Evolutionary conservation across 1,139 yeast species (phyloP), one percentile per base, ranked within the genome.

Genomic region (Yamadazyma atlantica): DNA sequence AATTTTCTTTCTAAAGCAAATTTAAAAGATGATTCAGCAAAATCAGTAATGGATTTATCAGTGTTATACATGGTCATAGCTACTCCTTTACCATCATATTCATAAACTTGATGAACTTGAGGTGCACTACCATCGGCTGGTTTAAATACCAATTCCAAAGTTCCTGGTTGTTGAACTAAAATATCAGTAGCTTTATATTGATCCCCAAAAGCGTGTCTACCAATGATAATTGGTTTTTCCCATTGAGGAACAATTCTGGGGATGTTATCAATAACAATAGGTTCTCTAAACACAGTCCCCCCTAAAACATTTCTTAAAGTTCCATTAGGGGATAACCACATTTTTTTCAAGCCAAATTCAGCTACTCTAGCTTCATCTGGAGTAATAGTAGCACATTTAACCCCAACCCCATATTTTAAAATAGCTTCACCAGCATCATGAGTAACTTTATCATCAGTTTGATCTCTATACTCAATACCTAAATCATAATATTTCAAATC

Each of bases 291-390:
- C 32, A 90, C 96, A 22, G 97, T 90, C 48, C 97, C 97, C 35
- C 96, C 96, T 48, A 90, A 74, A 50, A 90, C 84, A 68, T 90
- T 90, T 66, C 97, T 81, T 60, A 90, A 86, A 34, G 97, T 90
- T 51, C 97, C 97, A 65, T 90, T 90, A 49, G 97, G 97, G 17
- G 96, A 87, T 40, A 85, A 76, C 97, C 97, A 90, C 97, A 90
- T 90, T 65, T 89, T 84, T 69, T 89, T 89, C 64, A 90, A 78
- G 45, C 75, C 69, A 63, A 88, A 90, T 67, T 90, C 97, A 64
- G 86, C 69, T 39, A 90, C 97, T 54, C 97, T 80, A 31, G 85
- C 90, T 70, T 90, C 97, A 62, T 90, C 97, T 7, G 97, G 97
- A n/a, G 97, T 90, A 62, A 90, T 90, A 40, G 97, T 90, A 36